Evolutionary conservation across 768 basidiomycete species (phyloP), one percentile per base, ranked within the genome.

Genomic region (Rickenella mellea): DNA sequence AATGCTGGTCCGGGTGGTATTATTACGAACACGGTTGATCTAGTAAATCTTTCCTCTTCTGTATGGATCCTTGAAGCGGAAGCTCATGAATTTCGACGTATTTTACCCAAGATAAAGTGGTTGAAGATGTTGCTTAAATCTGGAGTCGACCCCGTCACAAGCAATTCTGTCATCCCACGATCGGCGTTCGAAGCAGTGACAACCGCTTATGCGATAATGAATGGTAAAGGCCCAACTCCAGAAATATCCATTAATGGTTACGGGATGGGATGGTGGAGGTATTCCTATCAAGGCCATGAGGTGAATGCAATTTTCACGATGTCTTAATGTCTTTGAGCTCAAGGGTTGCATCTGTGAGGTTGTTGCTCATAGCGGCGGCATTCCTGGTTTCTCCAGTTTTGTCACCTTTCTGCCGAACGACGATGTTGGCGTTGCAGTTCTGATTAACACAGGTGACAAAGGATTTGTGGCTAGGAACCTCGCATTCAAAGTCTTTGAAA

Each of bases 1-100:
- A 48, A 51, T 12, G 63, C 68, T 5, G 70, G 69, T 5, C 44
- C 69, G 0, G 68, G 66, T 1, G 71, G 70, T 1, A 32, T 73
- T 15, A 66, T 70, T 24, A 67, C 70, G 22, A 68, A 46, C 21
- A 58, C 56, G 0, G 44, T 60, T 11, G 71, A 73, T 26, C 56
- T 74, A 63, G 71, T 66, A 22, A 6, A 64, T 48, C 27, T 27
- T 22, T 32, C 33, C 24, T 36, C 33, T 19, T n/a, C 15, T 36
- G 33, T 17, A 17, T 12, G 12, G 3, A 17, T 9, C 11, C 9
- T 36, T 11, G 15, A 17, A 15, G 33, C 9, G 19, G n/a, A n/a
- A n/a, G n/a, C n/a, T n/a, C n/a, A n/a, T n/a, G n/a, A n/a, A n/a
- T n/a, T n/a, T n/a, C n/a, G n/a, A n/a, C 15, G 19, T 11, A 36